Evolutionary conservation across 139 green algal species (phyloP).

Genomic region (Closterium sp.): DNA sequence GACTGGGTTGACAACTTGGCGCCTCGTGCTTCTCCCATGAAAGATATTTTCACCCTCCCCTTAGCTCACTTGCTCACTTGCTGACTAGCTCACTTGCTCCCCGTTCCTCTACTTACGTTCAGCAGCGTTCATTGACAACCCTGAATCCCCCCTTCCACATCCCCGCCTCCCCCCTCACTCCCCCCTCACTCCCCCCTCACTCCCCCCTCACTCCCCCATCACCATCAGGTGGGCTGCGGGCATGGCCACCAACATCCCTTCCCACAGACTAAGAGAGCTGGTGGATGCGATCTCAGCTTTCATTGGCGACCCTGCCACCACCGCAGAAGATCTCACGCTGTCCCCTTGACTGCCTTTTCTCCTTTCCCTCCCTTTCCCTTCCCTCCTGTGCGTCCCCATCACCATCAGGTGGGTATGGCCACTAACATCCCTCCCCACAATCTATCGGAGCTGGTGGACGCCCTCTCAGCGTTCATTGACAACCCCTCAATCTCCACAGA

Average conservation of each 20-base stretch:
- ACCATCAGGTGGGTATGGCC: slow-evolving; percentile 77
- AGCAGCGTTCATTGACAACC: background rate
- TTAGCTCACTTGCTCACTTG: no score
- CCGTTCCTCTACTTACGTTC: no score
- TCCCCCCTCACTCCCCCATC: background rate
- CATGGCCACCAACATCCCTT: slow-evolving; percentile 92
- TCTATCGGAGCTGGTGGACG: slow-evolving; percentile 84
- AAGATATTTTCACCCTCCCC: no score
- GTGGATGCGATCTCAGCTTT: slow-evolving; percentile 72
- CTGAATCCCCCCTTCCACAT: background rate
- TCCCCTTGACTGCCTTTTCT: no score
- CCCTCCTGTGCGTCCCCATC: background rate
- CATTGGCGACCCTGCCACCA: background rate
- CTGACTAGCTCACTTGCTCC: no score
- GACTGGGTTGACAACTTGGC: no score
- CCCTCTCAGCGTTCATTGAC: slow-evolving; percentile 72
- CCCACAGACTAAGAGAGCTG: slow-evolving; percentile 93
- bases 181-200: background rate
- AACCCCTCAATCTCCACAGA: slow-evolving; percentile 69
- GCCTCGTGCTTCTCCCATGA: no score
- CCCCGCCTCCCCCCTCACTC: background rate
- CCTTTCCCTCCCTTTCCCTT: no score
- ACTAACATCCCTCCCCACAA: slow-evolving; percentile 97
- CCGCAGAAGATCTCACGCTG: no score
- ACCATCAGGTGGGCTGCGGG: slow-evolving; percentile 68